phyloP scores from a whole-genome alignment of 768 basidiomycete genomes.

The Collybia nuda region DNA sequence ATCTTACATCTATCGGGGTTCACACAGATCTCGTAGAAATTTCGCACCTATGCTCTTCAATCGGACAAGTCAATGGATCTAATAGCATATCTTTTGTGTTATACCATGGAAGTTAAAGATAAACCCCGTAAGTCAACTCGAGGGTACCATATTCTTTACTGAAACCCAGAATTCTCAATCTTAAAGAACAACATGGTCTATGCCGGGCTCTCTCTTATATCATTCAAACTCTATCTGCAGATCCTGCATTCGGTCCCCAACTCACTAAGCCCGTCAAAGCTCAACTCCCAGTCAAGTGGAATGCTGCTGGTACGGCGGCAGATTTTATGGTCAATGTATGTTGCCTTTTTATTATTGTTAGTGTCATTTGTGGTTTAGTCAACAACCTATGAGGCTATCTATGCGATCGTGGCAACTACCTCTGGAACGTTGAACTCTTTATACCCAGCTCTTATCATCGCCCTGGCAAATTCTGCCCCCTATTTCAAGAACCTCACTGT shows the following conservation, averaged over 20 bases:
- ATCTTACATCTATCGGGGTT: neutral
- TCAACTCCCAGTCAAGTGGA: slow-evolving; percentile 77
- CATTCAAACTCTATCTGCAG: slow-evolving; percentile 87
- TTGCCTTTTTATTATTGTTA: slow-evolving; percentile 1
- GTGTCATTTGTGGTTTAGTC: slow-evolving; percentile 3
- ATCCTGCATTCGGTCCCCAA: slow-evolving; percentile 71
- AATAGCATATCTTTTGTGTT: slow-evolving; percentile 76
- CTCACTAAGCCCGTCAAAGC: slow-evolving; percentile 64
- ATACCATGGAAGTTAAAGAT: slow-evolving; percentile 88
- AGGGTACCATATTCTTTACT: neutral
- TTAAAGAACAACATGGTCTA: slow-evolving; percentile 85
- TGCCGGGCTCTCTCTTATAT: slow-evolving; percentile 90
- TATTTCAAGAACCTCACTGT: slow-evolving; percentile 81
- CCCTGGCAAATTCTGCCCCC: slow-evolving; percentile 86
- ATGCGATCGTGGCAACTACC: slow-evolving; percentile 87
- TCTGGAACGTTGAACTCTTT: slow-evolving; percentile 78
- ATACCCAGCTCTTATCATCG: slow-evolving; percentile 91
- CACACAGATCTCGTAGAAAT: slow-evolving; percentile 61
- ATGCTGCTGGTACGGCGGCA: slow-evolving; percentile 66
- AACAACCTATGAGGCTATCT: slow-evolving; percentile 62
- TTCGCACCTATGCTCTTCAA: slow-evolving; percentile 77
- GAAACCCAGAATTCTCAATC: neutral
- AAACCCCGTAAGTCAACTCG: slow-evolving; percentile 69
- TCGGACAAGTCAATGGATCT: slow-evolving; percentile 79
- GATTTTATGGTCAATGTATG: slow-evolving; percentile 89